A percentile compares a stretch with the other conserved stretches of the same genome.
These are phyloP conservation scores for Botryosphaeria dothidea DNA, from an alignment of 2,329 filamentous ascomycete genomes.

Conservation along the genomic window DNA sequence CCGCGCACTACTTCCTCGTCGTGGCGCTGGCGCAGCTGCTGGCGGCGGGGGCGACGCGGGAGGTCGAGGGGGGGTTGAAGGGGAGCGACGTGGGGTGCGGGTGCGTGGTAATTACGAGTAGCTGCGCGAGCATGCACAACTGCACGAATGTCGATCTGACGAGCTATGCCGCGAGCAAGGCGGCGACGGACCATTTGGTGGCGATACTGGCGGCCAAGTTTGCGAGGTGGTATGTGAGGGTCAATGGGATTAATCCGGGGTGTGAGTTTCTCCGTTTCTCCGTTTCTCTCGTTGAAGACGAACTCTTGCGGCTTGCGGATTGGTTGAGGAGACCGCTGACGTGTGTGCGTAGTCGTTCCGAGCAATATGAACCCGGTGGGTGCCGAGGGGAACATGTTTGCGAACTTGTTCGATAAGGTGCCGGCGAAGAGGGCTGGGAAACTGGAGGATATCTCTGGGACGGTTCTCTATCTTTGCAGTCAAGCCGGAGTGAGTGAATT, in stretches of 20 bases:
- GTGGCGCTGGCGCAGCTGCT: constrained; percentile 50
- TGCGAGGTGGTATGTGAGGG: constrained; percentile 44
- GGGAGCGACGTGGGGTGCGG: constrained; percentile 43
- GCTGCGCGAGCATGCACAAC: constrained; percentile 56
- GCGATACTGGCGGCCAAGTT: constrained; percentile 52
- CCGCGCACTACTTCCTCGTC: constrained; percentile 52
- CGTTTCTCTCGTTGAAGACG: background rate
- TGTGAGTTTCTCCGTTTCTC: constrained; percentile 34
- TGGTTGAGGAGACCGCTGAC: too few species aligned
- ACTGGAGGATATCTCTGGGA: constrained; percentile 45
- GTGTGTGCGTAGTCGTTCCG: constrained; percentile 41
- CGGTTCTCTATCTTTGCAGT: constrained; percentile 41
- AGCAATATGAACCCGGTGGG: constrained; percentile 49
- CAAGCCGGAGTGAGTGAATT: constrained; percentile 2
- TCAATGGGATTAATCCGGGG: constrained; percentile 48
- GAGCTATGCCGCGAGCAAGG: constrained; percentile 54
- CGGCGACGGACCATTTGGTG: constrained; percentile 55
- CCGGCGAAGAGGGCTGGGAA: constrained; percentile 35
- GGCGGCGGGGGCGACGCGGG: constrained; percentile 37
- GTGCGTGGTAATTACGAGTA: constrained; percentile 52
- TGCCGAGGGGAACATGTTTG: constrained; percentile 44
- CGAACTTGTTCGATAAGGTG: constrained; percentile 41
- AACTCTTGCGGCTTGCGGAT: too few species aligned
- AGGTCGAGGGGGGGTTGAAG: background rate
- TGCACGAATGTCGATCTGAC: constrained; percentile 55